Evolutionary conservation across 129 eudicot genomes (phyloP).

Genomic region (Ambrosia trifida): DNA sequence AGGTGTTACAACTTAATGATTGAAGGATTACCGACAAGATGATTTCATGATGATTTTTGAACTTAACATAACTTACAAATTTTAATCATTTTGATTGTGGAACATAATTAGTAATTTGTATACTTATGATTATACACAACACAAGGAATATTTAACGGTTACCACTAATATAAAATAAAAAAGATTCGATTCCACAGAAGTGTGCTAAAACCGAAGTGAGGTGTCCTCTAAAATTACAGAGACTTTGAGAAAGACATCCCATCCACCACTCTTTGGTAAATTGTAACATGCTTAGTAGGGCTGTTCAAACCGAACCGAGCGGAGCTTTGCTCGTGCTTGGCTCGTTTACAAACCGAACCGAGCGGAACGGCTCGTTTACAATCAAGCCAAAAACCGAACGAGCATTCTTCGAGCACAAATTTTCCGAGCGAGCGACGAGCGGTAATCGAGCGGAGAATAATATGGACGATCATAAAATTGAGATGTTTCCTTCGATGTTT

Average conservation of each 20-base stretch:
- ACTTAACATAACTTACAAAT: slow-evolving; percentile 4
- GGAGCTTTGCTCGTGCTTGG: too few relatives aligned
- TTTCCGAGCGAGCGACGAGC: too few relatives aligned
- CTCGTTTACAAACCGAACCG: too few relatives aligned
- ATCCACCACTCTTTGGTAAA: background rate
- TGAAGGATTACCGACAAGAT: slow-evolving; percentile 8
- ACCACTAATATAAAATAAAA: background rate
- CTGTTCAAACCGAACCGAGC: too few relatives aligned
- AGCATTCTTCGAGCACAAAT: too few relatives aligned
- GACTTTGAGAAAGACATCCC: background rate
- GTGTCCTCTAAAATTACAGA: slow-evolving; percentile 20
- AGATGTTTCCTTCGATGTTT: too few relatives aligned
- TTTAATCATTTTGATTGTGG: background rate
- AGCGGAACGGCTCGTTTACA: too few relatives aligned
- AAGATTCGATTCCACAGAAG: slow-evolving; percentile 27
- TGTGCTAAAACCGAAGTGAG: slow-evolving; percentile 21
- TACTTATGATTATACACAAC: background rate
- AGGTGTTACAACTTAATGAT: background rate
- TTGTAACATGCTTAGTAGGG: too few relatives aligned
- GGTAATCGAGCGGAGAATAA: too few relatives aligned
- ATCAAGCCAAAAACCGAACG: too few relatives aligned
- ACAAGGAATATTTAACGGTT: slow-evolving; percentile 12
- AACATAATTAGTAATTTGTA: background rate
- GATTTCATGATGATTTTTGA: slow-evolving; percentile 1
- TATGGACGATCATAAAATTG: too few relatives aligned